A percentile compares a stretch with the other conserved stretches of the same genome.
Conservation (phyloP, 768 basidiomycete genomes). For the Naganishia onofrii region DNA sequence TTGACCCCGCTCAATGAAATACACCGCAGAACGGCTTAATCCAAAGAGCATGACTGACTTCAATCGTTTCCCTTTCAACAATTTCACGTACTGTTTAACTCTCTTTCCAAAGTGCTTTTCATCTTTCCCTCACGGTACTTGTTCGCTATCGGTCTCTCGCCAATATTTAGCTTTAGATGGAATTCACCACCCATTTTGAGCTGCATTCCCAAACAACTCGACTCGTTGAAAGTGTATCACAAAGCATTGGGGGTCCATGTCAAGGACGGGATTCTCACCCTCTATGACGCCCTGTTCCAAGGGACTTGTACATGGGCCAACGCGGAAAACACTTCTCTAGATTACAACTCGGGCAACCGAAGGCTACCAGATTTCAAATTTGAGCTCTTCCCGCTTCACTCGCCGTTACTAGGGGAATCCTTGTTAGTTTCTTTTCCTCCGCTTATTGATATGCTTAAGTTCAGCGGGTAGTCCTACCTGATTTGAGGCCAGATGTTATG, state of each 20-base stretch:
- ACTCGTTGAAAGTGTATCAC: constrained; percentile 74
- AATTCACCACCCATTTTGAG: constrained; percentile 78
- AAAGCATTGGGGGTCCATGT: constrained; percentile 63
- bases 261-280: constrained; percentile 58
- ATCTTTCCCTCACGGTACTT: constrained; percentile 80
- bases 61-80: constrained; percentile 75
- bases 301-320: constrained; percentile 72
- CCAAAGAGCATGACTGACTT: constrained; percentile 65
- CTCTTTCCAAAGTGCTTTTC: constrained; percentile 78
- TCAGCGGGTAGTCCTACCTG: constrained; percentile 79
- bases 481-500: constrained; percentile 64
- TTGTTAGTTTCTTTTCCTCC: constrained; percentile 89
- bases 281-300: constrained; percentile 70
- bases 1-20: constrained; percentile 63
- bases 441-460: constrained; percentile 88
- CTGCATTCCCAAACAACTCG: constrained; percentile 83
- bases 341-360: constrained; percentile 69
- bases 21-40: constrained; percentile 54
- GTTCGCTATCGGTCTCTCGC: constrained; percentile 79
- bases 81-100: constrained; percentile 78
- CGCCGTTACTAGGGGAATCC: constrained; percentile 84
- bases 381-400: constrained; percentile 82
- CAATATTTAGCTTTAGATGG: constrained; percentile 81
- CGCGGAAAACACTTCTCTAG: constrained; percentile 71
- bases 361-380: constrained; percentile 73